Evolutionary conservation across 768 basidiomycete species (phyloP), one percentile per base, ranked within the genome.

Genomic region (Russula emetica): DNA sequence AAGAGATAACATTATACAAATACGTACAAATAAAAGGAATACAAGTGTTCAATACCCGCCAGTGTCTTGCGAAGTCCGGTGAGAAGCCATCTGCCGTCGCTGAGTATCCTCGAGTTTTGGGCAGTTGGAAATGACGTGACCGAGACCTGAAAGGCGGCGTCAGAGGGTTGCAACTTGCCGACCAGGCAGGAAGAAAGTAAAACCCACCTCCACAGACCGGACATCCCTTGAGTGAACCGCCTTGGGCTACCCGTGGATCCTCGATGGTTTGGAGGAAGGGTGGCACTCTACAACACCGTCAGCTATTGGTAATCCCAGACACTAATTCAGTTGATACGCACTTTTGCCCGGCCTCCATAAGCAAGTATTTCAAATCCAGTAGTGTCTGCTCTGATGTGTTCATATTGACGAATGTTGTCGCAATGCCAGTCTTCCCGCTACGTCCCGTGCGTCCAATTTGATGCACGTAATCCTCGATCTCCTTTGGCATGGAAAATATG

Each of bases 381-480:
- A 99, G 77, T 1, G 97, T 99, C 76, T 98, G 96, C 72, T 98
- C 97, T 0, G 90, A 83, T 2, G 96, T 97, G 71, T 90, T 92
- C 92, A 96, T 96, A 74, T 98, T 98, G 60, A 98, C 93, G 72
- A 99, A 99, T 40, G 97, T 95, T 38, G 97, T 99, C 36, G 97
- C 96, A 61, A 99, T 98, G 57, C 97, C 97, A 0, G 97, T 99
- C 75, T 98, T 98, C 24, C 97, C 97, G 69, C 91, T 94, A 69
- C 97, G 86, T 57, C 97, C 97, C 8, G 97, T 99, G 64, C 97
- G 90, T 30, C 97, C 97, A 68, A 98, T 98, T 75, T 99, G 96
- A 78, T 99, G 97, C 55, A 98, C 96, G 71, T 99, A 99, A 74
- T 99, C 97, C 76, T 99, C 97, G 67, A 99, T 99, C 78, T 99